phyloP scores from a whole-genome alignment of 345 rosid genomes.

The Brassica cretica region DNA sequence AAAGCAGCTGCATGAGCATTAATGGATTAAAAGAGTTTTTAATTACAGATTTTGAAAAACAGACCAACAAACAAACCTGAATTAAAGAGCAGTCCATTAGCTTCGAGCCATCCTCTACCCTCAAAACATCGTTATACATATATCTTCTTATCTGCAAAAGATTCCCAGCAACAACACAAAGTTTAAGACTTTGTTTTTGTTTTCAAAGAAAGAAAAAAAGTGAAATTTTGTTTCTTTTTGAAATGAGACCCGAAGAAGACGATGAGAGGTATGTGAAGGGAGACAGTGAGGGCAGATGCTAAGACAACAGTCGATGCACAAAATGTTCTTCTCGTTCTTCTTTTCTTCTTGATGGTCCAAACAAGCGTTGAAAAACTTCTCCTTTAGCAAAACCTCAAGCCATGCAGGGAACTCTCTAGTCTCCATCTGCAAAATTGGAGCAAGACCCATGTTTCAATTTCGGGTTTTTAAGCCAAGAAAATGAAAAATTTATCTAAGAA shows the following conservation, averaged over 20 bases:
- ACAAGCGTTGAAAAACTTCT: slow-evolving; percentile 87
- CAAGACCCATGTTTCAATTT: slow-evolving; percentile 28
- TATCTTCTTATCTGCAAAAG: slow-evolving; percentile 76
- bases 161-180: neutral
- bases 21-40: neutral
- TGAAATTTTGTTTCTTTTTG: no score
- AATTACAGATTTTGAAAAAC: neutral
- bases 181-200: neutral
- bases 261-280: slow-evolving; percentile 63
- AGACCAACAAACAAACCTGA: slow-evolving; percentile 47
- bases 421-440: slow-evolving; percentile 16
- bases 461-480: neutral
- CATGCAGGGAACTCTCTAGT: slow-evolving; percentile 36
- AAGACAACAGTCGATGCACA: slow-evolving; percentile 76
- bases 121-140: slow-evolving; percentile 77
- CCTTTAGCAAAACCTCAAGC: slow-evolving; percentile 59
- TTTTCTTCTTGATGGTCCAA: slow-evolving; percentile 56
- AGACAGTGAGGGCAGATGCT: slow-evolving; percentile 85
- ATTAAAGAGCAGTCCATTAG: slow-evolving; percentile 74
- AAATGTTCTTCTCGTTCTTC: slow-evolving; percentile 84
- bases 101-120: slow-evolving; percentile 67
- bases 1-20: neutral
- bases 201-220: neutral
- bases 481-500: neutral
- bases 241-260: slow-evolving; percentile 65